These are phyloP conservation scores for Penicillium sp. DNA, from an alignment of 2,329 filamentous ascomycete species.

Conservation along the genomic window DNA sequence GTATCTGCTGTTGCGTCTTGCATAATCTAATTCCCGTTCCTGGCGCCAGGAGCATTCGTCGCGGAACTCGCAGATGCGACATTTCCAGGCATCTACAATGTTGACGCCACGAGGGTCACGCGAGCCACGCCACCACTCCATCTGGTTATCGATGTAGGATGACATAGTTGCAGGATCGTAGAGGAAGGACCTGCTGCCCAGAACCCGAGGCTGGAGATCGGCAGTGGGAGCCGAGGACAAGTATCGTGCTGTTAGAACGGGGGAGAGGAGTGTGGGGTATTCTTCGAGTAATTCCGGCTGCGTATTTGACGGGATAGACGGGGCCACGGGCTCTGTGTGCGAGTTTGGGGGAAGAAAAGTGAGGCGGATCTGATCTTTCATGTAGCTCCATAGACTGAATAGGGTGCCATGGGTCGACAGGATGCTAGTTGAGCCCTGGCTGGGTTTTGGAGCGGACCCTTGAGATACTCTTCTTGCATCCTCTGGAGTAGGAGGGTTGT, in stretches of 20 bases:
- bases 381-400: slow-evolving; percentile 58
- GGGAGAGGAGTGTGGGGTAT: slow-evolving; percentile 43
- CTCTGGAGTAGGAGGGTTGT: slow-evolving; percentile 25
- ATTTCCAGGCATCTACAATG: slow-evolving; percentile 86
- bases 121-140: slow-evolving; percentile 86
- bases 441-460: slow-evolving; percentile 21
- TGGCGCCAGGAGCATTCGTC: slow-evolving; percentile 76
- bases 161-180: slow-evolving; percentile 65
- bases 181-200: slow-evolving; percentile 62
- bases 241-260: slow-evolving; percentile 46
- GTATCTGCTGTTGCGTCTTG: slow-evolving; percentile 31
- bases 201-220: slow-evolving; percentile 23
- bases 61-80: slow-evolving; percentile 77
- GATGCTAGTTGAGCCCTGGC: slow-evolving; percentile 50
- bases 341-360: slow-evolving; percentile 45
- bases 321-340: slow-evolving; percentile 20
- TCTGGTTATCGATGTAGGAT: slow-evolving; percentile 64
- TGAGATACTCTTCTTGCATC: slow-evolving; percentile 17
- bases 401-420: slow-evolving; percentile 61
- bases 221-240: slow-evolving; percentile 36
- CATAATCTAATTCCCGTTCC: slow-evolving; percentile 62
- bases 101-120: slow-evolving; percentile 70
- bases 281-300: slow-evolving; percentile 35
- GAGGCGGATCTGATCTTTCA: slow-evolving; percentile 59
- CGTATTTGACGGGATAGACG: slow-evolving; percentile 33